phyloP scores from a whole-genome alignment of 352 stramenopile species.

The Saprolegnia parasitica region DNA sequence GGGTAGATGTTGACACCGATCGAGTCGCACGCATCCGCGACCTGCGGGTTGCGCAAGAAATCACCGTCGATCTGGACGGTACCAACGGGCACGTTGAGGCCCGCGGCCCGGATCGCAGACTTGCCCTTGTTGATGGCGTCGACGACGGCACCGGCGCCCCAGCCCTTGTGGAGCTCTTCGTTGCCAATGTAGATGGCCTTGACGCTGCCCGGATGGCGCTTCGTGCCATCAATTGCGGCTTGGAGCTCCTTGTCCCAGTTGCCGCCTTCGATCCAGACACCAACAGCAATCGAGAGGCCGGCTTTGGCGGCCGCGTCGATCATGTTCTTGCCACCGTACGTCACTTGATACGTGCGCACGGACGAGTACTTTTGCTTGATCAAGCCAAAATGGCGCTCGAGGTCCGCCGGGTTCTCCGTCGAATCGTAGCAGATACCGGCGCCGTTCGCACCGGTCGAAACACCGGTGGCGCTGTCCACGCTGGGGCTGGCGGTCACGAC shows the following conservation, averaged over 20 bases:
- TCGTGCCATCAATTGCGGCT: constrained; percentile 43
- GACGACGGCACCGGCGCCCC: constrained; percentile 42
- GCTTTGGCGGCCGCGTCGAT: constrained; percentile 40
- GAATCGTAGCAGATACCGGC: constrained; percentile 27
- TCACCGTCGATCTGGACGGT: constrained; percentile 12
- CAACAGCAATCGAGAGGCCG: constrained; percentile 48
- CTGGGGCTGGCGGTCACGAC: constrained; percentile 2
- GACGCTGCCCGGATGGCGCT: constrained; percentile 37
- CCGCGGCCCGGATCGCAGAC: constrained; percentile 28
- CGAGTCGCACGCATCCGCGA: background rate
- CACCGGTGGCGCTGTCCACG: background rate
- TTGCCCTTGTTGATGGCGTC: constrained; percentile 37
- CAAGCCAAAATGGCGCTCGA: constrained; percentile 22
- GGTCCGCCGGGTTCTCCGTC: constrained; percentile 6
- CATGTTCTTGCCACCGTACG: constrained; percentile 47
- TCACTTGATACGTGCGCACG: constrained; percentile 66
- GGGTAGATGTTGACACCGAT: constrained; percentile 19
- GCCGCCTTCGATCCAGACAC: constrained; percentile 10
- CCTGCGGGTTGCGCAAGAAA: constrained; percentile 2
- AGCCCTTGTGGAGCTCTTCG: constrained; percentile 61
- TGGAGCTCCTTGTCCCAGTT: constrained; percentile 37
- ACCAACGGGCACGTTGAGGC: constrained; percentile 26
- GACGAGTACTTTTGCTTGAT: constrained; percentile 37
- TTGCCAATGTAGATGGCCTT: constrained; percentile 69
- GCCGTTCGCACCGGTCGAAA: background rate